A percentile compares a stretch with the other conserved stretches of the same genome.
These are phyloP conservation scores for Cercis canadensis DNA, from an alignment of 306 rosid species.

Conservation along the genomic window DNA sequence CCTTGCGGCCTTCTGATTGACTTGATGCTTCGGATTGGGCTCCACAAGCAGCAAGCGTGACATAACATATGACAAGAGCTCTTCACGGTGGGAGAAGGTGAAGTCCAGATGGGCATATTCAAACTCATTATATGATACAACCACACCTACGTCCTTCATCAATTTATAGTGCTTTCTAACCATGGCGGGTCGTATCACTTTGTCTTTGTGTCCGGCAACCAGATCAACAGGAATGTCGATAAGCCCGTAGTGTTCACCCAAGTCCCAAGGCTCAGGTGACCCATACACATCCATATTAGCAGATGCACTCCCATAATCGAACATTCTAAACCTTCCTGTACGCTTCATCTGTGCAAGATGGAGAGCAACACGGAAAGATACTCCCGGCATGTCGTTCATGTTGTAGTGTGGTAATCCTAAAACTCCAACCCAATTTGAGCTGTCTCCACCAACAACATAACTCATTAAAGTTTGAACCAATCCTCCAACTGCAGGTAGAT, in stretches of 20 bases:
- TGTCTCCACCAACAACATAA: constrained; percentile 89
- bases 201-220: constrained; percentile 90
- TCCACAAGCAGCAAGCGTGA: constrained; percentile 76
- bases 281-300: constrained; percentile 66
- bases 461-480: constrained; percentile 90
- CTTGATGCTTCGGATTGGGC: constrained; percentile 45
- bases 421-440: constrained; percentile 97
- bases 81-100: constrained; percentile 91
- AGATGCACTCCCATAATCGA: constrained; percentile 66
- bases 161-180: constrained; percentile 75
- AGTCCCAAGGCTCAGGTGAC: constrained; percentile 71
- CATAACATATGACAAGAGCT: constrained; percentile 84
- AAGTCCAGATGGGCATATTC: constrained; percentile 96
- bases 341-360: constrained; percentile 95
- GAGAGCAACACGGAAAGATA: constrained; percentile 71
- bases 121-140: constrained; percentile 74
- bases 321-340: constrained; percentile 69
- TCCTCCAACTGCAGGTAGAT: constrained; percentile 93
- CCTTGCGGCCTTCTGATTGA: constrained; percentile 40
- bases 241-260: constrained; percentile 64
- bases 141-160: constrained; percentile 66
- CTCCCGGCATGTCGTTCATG: constrained; percentile 97
- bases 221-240: constrained; percentile 84
- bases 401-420: constrained; percentile 89
- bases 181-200: constrained; percentile 87